Conservation (phyloP, 805 yeast genomes). For the Barnettozyma salicaria region DNA sequence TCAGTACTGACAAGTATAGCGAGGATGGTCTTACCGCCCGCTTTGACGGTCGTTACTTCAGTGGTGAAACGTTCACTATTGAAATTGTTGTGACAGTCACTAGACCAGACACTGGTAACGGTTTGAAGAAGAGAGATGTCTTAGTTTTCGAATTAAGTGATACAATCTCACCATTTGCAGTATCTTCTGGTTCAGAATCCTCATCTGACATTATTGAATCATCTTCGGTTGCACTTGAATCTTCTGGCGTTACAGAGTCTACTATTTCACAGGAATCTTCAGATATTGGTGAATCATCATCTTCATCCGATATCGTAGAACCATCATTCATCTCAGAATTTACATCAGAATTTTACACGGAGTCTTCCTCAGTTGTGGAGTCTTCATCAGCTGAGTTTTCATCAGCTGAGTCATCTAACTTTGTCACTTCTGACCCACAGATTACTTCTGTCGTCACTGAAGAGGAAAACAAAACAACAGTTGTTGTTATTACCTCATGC, state of each 20-base stretch:
- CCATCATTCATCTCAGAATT: too few relatives aligned
- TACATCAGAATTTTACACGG: too few relatives aligned
- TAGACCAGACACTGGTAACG: background rate
- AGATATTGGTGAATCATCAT: too few relatives aligned
- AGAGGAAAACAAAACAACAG: background rate
- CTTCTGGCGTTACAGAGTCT: background rate
- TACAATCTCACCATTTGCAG: slow-evolving; percentile 4
- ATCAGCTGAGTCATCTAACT: background rate
- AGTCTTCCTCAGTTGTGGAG: too few relatives aligned
- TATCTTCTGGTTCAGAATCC: slow-evolving; percentile 3
- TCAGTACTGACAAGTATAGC: slow-evolving; percentile 1
- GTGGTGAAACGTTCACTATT: slow-evolving; percentile 5
- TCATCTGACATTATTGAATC: background rate
- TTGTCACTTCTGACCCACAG: background rate
- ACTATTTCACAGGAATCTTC: background rate
- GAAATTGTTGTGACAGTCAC: slow-evolving; percentile 4
- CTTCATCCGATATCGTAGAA: too few relatives aligned
- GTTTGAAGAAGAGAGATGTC: slow-evolving; percentile 6
- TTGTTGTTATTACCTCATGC: background rate
- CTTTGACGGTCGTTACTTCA: slow-evolving; percentile 6
- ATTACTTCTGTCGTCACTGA: background rate
- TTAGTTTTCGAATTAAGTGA: slow-evolving; percentile 3
- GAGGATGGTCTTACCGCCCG: slow-evolving; percentile 4
- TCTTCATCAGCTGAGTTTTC: too few relatives aligned
- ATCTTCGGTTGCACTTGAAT: background rate